These are phyloP conservation scores for Xerocomellus amylosporus DNA, from an alignment of 768 basidiomycete genomes.

Conservation along the genomic window DNA sequence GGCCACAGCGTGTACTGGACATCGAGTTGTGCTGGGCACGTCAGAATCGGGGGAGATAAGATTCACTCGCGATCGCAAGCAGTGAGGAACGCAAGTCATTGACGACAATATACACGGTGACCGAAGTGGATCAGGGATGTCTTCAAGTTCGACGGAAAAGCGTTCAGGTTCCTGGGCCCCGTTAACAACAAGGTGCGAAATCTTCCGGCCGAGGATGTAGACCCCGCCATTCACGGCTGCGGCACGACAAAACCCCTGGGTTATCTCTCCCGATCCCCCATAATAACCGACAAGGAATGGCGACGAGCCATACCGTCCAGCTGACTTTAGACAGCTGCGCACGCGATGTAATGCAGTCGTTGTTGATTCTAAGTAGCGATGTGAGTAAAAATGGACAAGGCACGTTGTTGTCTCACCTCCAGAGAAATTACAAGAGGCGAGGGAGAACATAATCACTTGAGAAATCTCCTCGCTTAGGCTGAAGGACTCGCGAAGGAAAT, in stretches of 20 bases:
- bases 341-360: slow-evolving; percentile 66
- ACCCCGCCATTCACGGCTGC: slow-evolving; percentile 77
- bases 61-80: slow-evolving; percentile 24
- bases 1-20: slow-evolving; percentile 32
- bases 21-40: not conserved
- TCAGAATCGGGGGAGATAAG: slow-evolving; percentile 9
- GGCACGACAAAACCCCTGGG: slow-evolving; percentile 87
- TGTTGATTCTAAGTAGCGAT: slow-evolving; percentile 53
- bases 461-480: slow-evolving; percentile 56
- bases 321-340: slow-evolving; percentile 68
- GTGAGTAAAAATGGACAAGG: slow-evolving; percentile 4
- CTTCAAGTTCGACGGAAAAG: slow-evolving; percentile 53
- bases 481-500: slow-evolving; percentile 66
- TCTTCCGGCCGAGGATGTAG: slow-evolving; percentile 62
- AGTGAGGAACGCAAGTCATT: slow-evolving; percentile 31
- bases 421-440: slow-evolving; percentile 64
- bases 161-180: slow-evolving; percentile 8
- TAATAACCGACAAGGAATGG: slow-evolving; percentile 95
- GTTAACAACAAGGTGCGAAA: slow-evolving; percentile 32
- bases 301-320: slow-evolving; percentile 83
- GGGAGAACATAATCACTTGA: slow-evolving; percentile 66
- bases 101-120: slow-evolving; percentile 58
- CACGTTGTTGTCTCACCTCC: slow-evolving; percentile 44
- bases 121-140: slow-evolving; percentile 56
- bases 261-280: slow-evolving; percentile 87